These are phyloP conservation scores for Aspergillus quadrilineatus DNA, from an alignment of 2,329 filamentous ascomycete species.

Conservation along the genomic window DNA sequence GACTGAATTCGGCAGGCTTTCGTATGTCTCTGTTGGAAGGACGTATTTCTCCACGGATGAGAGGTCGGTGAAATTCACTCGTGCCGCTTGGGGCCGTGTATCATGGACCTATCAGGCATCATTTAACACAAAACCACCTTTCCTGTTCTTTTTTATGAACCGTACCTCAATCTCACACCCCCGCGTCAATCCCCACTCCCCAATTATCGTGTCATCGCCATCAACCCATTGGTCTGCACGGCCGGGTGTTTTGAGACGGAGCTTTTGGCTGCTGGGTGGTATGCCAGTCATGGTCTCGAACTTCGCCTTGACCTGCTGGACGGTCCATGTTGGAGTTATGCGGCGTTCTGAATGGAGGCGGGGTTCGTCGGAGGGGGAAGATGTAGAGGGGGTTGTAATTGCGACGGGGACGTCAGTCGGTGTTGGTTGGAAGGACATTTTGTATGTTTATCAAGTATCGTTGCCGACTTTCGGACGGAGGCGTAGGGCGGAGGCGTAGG, in stretches of 20 bases:
- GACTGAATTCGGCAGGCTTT: slow-evolving; percentile 80
- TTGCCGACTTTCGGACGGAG: too few relatives aligned
- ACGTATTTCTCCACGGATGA: slow-evolving; percentile 84
- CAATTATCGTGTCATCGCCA: slow-evolving; percentile 70
- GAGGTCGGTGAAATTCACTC: slow-evolving; percentile 78
- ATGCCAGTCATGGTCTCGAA: slow-evolving; percentile 92
- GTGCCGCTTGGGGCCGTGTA: slow-evolving; percentile 70
- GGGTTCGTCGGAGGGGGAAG: slow-evolving; percentile 24
- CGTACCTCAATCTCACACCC: slow-evolving; percentile 46
- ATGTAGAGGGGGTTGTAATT: slow-evolving; percentile 33
- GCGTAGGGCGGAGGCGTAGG: too few relatives aligned
- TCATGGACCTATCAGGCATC: slow-evolving; percentile 65
- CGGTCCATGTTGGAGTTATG: slow-evolving; percentile 87
- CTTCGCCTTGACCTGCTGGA: slow-evolving; percentile 78
- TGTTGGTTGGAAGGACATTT: slow-evolving; percentile 39
- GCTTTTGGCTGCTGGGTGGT: slow-evolving; percentile 73
- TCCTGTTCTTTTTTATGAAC: neutral
- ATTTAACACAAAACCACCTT: neutral
- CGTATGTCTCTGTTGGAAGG: slow-evolving; percentile 83
- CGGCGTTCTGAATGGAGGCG: slow-evolving; percentile 74
- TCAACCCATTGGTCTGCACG: slow-evolving; percentile 60
- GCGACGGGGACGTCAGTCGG: slow-evolving; percentile 41
- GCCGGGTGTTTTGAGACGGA: slow-evolving; percentile 67
- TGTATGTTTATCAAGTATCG: neutral
- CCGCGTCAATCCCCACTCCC: slow-evolving; percentile 45